phyloP scores from a whole-genome alignment of 2,329 filamentous ascomycete genomes.

The Epichloe gansuensis region DNA sequence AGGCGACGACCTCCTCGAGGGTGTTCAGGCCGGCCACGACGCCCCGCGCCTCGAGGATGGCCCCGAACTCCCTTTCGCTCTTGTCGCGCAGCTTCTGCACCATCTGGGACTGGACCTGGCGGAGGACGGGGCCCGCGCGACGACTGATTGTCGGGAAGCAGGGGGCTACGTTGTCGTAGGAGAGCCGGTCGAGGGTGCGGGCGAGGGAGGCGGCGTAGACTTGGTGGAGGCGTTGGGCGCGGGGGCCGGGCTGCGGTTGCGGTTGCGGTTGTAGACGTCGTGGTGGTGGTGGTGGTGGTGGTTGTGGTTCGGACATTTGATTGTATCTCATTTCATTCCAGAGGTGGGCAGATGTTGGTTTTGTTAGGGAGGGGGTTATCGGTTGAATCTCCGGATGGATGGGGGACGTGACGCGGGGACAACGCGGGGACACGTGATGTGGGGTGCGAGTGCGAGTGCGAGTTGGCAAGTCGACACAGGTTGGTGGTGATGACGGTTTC shows the following conservation, averaged over 20 bases:
- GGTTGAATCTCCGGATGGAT: too few relatives aligned
- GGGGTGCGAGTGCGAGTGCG: too few relatives aligned
- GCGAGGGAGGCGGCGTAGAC: slow-evolving; percentile 40
- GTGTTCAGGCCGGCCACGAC: slow-evolving; percentile 48
- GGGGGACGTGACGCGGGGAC: too few relatives aligned
- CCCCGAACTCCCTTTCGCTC: slow-evolving; percentile 46
- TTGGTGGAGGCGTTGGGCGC: slow-evolving; percentile 41
- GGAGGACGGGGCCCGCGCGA: slow-evolving; percentile 37
- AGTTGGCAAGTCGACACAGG: too few relatives aligned
- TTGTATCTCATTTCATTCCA: too few relatives aligned
- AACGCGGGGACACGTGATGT: too few relatives aligned
- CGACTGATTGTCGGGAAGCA: slow-evolving; percentile 50
- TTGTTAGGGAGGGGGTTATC: too few relatives aligned
- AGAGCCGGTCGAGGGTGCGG: slow-evolving; percentile 43
- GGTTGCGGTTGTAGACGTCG: neutral
- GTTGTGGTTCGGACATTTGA: neutral
- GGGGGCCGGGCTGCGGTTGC: slow-evolving; percentile 37
- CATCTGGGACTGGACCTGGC: slow-evolving; percentile 46
- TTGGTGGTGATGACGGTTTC: too few relatives aligned
- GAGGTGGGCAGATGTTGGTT: neutral
- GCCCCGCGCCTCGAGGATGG: slow-evolving; percentile 36
- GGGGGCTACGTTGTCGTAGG: slow-evolving; percentile 43
- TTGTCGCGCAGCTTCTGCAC: slow-evolving; percentile 40
- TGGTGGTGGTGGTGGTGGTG: neutral
- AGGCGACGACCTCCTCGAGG: slow-evolving; percentile 42